Base-by-base conservation (phyloP, 208 protist species). In the Leishmania gerbilli region DNA sequence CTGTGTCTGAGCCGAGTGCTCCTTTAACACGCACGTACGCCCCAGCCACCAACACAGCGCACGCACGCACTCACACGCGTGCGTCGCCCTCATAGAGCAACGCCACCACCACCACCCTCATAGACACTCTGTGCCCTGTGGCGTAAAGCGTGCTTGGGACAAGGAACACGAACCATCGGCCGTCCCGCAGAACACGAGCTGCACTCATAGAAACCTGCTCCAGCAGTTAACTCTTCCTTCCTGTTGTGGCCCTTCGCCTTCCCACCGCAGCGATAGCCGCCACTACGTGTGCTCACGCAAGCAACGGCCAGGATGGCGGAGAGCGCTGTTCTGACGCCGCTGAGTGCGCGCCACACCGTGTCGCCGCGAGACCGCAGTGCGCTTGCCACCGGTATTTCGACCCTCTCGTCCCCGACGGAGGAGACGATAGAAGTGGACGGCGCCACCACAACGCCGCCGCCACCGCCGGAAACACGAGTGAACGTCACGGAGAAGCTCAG, bases 401-500 rank as follows among this genome's bases (percentile, higher is more conserved):
- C 81, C 11, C 69, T 80, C 53, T 84, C 81, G 9, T 78, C 81
- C 55, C 76, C 81, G 1, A 80, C 76, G 15, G 81, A 71, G 31
- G 56, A 64, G 13, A 34, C 76, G 11, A 77, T 62, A 24, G 81
- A 71, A 27, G 17, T 77, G 27, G 81, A 71, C 27, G 68, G n/a
- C 24, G 45, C 80, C 34, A 24, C 24, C 42, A 62, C 80, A 27
- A n/a, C 74, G n/a, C 42, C 74, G 58, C 45, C 64, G 51, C 58
- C n/a, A 45, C 55, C 8, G 51, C 79, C 37, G 67, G 58, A 49
- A 47, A 62, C 21, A n/a, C 58, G 21, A 51, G 62, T 21, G 45
- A 49, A 31, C 13, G 76, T 21, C 1, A 55, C 67, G 69, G 76
- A 84, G 53, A 31, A 40, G n/a, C 47, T 84, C 65, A 77, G 76